phyloP scores from a whole-genome alignment of 805 yeast species.

The Jamesozyma lodderae region DNA sequence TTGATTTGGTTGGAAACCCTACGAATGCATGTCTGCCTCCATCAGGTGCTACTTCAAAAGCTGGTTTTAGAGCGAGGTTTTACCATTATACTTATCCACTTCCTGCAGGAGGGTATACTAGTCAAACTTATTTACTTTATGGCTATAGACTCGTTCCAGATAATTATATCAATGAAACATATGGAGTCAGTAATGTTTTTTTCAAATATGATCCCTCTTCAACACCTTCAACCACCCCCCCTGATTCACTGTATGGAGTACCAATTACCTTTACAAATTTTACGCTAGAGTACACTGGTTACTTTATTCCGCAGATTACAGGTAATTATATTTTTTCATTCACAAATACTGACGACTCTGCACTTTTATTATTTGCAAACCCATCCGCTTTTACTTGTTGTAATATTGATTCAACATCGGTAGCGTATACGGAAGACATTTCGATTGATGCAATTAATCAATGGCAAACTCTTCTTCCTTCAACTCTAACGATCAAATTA shows the following conservation, averaged over 20 bases:
- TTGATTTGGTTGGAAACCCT: too few species aligned
- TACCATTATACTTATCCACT: neutral
- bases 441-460: neutral
- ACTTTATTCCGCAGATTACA: constrained; percentile 21
- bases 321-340: constrained; percentile 28
- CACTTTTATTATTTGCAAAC: constrained; percentile 16
- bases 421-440: neutral
- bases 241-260: neutral
- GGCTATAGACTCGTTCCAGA: neutral
- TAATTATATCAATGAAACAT: neutral
- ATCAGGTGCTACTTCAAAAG: neutral
- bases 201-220: neutral
- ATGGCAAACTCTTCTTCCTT: neutral
- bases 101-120: neutral
- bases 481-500: neutral
- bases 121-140: neutral
- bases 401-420: neutral
- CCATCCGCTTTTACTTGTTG: constrained; percentile 23
- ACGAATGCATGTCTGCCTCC: neutral
- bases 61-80: constrained; percentile 1
- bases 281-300: constrained; percentile 25
- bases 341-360: constrained; percentile 27
- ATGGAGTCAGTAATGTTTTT: neutral
- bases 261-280: constrained; percentile 9
- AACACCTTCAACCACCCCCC: neutral